Evolutionary conservation across 1,139 yeast species (phyloP), one percentile per base, ranked within the genome.

Genomic region (Sugiyamaella sp.): DNA sequence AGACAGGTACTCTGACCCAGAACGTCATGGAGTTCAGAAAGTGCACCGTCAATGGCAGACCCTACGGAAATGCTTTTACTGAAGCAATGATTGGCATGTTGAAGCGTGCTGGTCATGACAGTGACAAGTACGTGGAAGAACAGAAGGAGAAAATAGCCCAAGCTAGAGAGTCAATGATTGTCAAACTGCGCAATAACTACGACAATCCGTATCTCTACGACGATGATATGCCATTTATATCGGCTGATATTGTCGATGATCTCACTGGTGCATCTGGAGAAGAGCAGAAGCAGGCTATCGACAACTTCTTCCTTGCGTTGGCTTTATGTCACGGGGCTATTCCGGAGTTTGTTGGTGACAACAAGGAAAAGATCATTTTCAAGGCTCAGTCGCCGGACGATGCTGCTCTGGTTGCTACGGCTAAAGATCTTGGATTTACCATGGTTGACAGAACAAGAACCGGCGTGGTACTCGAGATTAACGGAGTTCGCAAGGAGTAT

Each of bases 361-460:
- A 54, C 24, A 85, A 88, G 33, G 81, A 80, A 1, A 74, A 72
- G 44, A 70, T 86, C 53, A 78, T 75, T 40, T 80, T 88, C 66
- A 89, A 90, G 67, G 98, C 99, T 0, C 98, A 93, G 71, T 88
- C 96, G n/a, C 99, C 99, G 0, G 99, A 93, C 75, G 99, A 93
- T 72, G 95, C 96, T 46, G 97, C 99, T 0, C 79, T 93, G 55
- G 98, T 93, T 2, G 81, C 86, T 4, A 90, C 93, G 45, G 98
- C 98, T 0, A 81, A 96, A 63, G 97, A 91, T 69, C 75, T 89
- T 62, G 99, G 99, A 2, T 87, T 85, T 69, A 84, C 87, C 6
- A 85, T 93, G 68, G 74, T 82, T 29, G 86, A 81, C 48, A 81
- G 96, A 65, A 83, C 87, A 3, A 84, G 90, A 67, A 80, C 79